These are phyloP conservation scores for Cicer bijugum DNA, from an alignment of 306 rosid species.

Conservation along the genomic window DNA sequence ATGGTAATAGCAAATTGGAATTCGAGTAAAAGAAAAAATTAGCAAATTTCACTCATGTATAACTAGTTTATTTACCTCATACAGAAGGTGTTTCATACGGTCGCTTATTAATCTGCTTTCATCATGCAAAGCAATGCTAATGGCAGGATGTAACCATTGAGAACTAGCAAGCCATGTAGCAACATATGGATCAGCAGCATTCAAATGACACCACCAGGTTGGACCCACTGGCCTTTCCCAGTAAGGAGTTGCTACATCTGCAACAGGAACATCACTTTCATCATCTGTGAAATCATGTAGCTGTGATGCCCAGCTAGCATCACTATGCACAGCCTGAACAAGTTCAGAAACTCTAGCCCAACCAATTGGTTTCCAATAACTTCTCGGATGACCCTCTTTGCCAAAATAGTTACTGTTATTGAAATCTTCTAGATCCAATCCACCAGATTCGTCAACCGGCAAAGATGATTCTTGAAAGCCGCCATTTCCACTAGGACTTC, in stretches of 20 bases:
- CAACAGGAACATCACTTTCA: conserved; percentile 54
- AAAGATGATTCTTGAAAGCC: conserved; percentile 32
- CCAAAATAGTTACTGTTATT: conserved; percentile 16
- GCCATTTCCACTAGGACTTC: conserved; percentile 11
- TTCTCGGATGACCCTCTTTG: conserved; percentile 49
- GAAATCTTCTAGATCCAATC: conserved; percentile 26
- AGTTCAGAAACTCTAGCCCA: conserved; percentile 67
- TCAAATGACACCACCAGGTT: conserved; percentile 93
- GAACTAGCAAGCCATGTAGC: conserved; percentile 73
- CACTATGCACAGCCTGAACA: conserved; percentile 50
- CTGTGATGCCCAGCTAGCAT: conserved; percentile 47
- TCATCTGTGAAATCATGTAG: conserved; percentile 46
- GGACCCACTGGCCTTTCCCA: conserved; percentile 91
- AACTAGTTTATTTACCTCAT: conserved; percentile 61
- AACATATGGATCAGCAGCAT: conserved; percentile 65
- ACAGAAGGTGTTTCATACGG: conserved; percentile 78
- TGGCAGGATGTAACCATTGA: conserved; percentile 90
- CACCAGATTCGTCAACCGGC: conserved; percentile 20
- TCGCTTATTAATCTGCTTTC: conserved; percentile 84
- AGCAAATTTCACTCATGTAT: not conserved
- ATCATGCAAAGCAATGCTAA: conserved; percentile 74
- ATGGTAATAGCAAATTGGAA: conserved; percentile 12
- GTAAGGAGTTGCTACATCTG: conserved; percentile 76
- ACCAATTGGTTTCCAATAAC: conserved; percentile 66
- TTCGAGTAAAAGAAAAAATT: too few species aligned